These are phyloP conservation scores for Blastobotrys serpentis DNA, from an alignment of 1,139 yeast species.

Conservation along the genomic window DNA sequence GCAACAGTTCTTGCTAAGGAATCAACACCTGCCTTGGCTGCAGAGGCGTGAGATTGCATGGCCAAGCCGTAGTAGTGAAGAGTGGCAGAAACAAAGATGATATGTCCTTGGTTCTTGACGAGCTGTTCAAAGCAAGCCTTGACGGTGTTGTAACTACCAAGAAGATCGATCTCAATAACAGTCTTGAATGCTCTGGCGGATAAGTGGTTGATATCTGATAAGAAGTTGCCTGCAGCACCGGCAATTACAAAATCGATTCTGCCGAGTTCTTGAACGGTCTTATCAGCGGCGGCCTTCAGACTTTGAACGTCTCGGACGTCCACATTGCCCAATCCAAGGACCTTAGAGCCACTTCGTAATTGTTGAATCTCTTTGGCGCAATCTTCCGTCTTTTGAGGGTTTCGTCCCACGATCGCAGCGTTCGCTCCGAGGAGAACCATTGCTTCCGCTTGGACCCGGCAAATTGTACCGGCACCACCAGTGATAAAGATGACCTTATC, in stretches of 20 bases:
- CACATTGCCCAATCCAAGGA: constrained; percentile 62
- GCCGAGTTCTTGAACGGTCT: constrained; percentile 65
- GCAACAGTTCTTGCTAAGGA: constrained; percentile 80
- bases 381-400: constrained; percentile 56
- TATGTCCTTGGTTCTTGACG: constrained; percentile 58
- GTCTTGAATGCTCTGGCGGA: constrained; percentile 84
- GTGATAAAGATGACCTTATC: constrained; percentile 89
- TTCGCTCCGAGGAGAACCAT: constrained; percentile 77
- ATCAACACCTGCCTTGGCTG: constrained; percentile 93
- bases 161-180: constrained; percentile 76
- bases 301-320: constrained; percentile 73
- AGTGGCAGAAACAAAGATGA: constrained; percentile 83
- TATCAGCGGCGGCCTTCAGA: constrained; percentile 58
- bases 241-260: constrained; percentile 81
- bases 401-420: constrained; percentile 83
- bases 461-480: constrained; percentile 94
- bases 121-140: constrained; percentile 75
- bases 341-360: constrained; percentile 60
- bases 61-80: constrained; percentile 86
- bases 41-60: constrained; percentile 81
- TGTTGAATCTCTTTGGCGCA: constrained; percentile 65
- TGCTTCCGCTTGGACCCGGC: constrained; percentile 84
- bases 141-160: constrained; percentile 84
- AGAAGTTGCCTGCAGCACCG: constrained; percentile 94
- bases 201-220: constrained; percentile 73